Conservation (phyloP, 495 filamentous ascomycete species). For the Talaromyces wortmannii region DNA sequence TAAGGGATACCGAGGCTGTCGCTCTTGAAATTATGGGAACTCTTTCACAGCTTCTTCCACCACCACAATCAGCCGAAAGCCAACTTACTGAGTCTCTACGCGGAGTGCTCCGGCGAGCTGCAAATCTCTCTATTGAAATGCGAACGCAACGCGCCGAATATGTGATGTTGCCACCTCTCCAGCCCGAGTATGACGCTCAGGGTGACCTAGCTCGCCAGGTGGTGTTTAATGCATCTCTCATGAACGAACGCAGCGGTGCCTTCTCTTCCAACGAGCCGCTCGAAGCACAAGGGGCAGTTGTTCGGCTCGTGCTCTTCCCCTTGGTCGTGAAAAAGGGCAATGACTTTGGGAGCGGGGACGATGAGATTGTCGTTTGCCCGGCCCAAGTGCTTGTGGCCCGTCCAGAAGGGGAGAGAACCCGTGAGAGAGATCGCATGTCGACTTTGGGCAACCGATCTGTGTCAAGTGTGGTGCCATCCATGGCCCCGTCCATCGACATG, state of each 20-base stretch:
- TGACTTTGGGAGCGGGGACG: slow-evolving; percentile 73
- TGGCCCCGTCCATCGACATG: slow-evolving; percentile 41
- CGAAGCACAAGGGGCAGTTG: slow-evolving; percentile 65
- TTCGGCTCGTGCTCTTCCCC: slow-evolving; percentile 89
- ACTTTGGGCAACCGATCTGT: slow-evolving; percentile 30
- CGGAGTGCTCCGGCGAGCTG: slow-evolving; percentile 75
- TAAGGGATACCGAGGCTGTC: slow-evolving; percentile 82
- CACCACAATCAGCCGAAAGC: slow-evolving; percentile 63
- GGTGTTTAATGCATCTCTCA: slow-evolving; percentile 78
- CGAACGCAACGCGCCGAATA: slow-evolving; percentile 92
- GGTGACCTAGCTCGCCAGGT: slow-evolving; percentile 81
- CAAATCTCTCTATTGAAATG: slow-evolving; percentile 90
- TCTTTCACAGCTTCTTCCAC: slow-evolving; percentile 72
- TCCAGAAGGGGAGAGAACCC: slow-evolving; percentile 30
- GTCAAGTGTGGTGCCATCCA: slow-evolving; percentile 37
- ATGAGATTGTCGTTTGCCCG: slow-evolving; percentile 88
- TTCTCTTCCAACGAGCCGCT: slow-evolving; percentile 66
- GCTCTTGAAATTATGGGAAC: slow-evolving; percentile 77
- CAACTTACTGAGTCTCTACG: slow-evolving; percentile 75
- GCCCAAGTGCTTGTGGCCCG: slow-evolving; percentile 78
- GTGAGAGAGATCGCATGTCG: slow-evolving; percentile 38
- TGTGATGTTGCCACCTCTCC: slow-evolving; percentile 93
- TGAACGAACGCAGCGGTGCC: slow-evolving; percentile 83
- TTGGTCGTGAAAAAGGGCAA: slow-evolving; percentile 92
- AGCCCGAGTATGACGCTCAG: slow-evolving; percentile 88